These are phyloP conservation scores for Polyporus arcularius DNA, from an alignment of 768 basidiomycete genomes.

Conservation along the genomic window DNA sequence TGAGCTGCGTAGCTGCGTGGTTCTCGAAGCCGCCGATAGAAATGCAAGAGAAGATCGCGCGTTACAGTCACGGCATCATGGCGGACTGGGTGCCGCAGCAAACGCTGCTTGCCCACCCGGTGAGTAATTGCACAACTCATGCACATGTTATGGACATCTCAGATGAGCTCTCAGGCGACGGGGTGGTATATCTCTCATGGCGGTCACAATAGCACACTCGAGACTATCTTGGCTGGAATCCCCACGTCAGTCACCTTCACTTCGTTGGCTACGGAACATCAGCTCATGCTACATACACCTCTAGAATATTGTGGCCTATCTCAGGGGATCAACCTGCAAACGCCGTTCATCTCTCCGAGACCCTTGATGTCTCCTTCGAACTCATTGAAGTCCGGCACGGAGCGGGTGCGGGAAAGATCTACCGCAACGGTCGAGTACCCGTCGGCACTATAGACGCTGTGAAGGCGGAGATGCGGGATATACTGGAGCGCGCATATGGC, in stretches of 20 bases:
- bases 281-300: not conserved
- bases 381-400: constrained; percentile 14
- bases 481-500: constrained; percentile 19
- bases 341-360: constrained; percentile 3
- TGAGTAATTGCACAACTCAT: not conserved
- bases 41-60: constrained; percentile 1
- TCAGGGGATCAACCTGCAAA: constrained; percentile 8
- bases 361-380: not conserved
- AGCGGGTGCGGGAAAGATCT: constrained; percentile 11
- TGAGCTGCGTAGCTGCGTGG: constrained; percentile 9
- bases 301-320: constrained; percentile 10
- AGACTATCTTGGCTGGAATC: constrained; percentile 3
- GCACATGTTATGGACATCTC: no score
- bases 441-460: constrained; percentile 20
- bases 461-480: constrained; percentile 8
- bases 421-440: constrained; percentile 16
- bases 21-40: constrained; percentile 3
- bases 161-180: not conserved
- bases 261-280: not conserved
- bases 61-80: constrained; percentile 4
- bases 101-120: constrained; percentile 2
- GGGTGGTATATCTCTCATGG: constrained; percentile 13
- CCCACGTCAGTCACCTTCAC: not conserved
- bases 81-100: constrained; percentile 11
- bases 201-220: constrained; percentile 8